Conservation (phyloP, 2,329 filamentous ascomycete species). For the Sporothrix sp. region DNA sequence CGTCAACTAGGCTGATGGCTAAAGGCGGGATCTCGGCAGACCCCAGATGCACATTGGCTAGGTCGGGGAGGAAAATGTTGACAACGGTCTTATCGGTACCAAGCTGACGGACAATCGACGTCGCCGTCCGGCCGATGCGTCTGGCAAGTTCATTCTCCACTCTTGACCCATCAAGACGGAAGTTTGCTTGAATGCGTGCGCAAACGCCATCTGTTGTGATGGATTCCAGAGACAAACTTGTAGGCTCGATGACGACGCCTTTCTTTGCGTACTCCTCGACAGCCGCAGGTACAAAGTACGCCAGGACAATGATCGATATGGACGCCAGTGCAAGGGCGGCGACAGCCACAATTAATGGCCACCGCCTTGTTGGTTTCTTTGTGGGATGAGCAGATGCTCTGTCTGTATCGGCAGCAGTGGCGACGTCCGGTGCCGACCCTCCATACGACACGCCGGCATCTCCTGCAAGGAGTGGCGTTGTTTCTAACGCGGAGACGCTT, state of each 20-base stretch:
- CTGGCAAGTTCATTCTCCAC: slow-evolving; percentile 63
- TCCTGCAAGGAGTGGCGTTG: slow-evolving; percentile 42
- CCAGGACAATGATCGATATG: slow-evolving; percentile 62
- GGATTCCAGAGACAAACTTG: slow-evolving; percentile 73
- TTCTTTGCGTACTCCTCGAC: slow-evolving; percentile 81
- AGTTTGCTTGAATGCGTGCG: slow-evolving; percentile 71
- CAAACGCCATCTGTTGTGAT: slow-evolving; percentile 70
- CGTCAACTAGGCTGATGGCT: slow-evolving; percentile 66
- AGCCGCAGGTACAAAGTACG: slow-evolving; percentile 70
- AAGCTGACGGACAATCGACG: slow-evolving; percentile 68
- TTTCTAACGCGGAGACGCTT: slow-evolving; percentile 27
- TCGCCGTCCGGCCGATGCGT: slow-evolving; percentile 65
- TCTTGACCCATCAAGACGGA: slow-evolving; percentile 67
- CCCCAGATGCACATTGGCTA: slow-evolving; percentile 66
- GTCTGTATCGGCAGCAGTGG: slow-evolving; percentile 19
- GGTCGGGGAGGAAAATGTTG: slow-evolving; percentile 72
- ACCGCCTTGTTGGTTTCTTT: slow-evolving; percentile 43
- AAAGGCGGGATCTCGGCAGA: slow-evolving; percentile 67
- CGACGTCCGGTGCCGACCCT: not conserved
- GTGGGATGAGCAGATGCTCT: slow-evolving; percentile 25
- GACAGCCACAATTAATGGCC: slow-evolving; percentile 72
- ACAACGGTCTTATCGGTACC: slow-evolving; percentile 65
- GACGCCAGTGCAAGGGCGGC: slow-evolving; percentile 51
- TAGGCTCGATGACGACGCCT: slow-evolving; percentile 72
- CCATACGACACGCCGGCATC: not conserved